These are phyloP conservation scores for Rhodotorula mucilaginosa DNA, from an alignment of 1,284 basidiomycete genomes.

Conservation along the genomic window DNA sequence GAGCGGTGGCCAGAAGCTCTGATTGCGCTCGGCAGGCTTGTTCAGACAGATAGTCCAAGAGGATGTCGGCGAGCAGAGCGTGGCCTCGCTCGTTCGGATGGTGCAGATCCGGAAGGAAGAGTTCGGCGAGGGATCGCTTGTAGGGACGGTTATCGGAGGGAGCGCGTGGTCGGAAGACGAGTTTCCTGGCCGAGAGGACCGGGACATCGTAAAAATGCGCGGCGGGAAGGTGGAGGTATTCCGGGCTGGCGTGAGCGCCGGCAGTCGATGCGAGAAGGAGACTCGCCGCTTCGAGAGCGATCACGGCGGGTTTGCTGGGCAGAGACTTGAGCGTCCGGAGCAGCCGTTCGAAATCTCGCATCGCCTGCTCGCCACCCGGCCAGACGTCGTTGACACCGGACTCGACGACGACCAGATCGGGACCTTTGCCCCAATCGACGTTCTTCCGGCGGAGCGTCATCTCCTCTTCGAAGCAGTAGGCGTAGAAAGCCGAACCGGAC, in stretches of 20 bases:
- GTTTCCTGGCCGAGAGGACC: constrained; percentile 35
- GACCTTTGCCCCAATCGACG: constrained; percentile 31
- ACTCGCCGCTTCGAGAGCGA: constrained; percentile 38
- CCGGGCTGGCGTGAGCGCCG: constrained; percentile 20
- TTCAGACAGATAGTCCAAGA: constrained; percentile 78
- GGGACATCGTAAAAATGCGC: constrained; percentile 40
- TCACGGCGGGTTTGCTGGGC: constrained; percentile 35
- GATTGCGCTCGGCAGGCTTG: constrained; percentile 66
- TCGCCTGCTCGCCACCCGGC: constrained; percentile 27
- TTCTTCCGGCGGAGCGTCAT: constrained; percentile 31
- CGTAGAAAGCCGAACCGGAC: constrained; percentile 39
- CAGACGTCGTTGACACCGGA: constrained; percentile 41
- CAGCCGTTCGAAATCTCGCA: constrained; percentile 34
- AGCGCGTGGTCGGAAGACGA: constrained; percentile 27
- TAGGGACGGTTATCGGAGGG: background rate
- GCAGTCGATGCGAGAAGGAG: constrained; percentile 29
- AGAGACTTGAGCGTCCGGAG: constrained; percentile 24
- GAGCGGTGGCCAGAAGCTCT: constrained; percentile 5
- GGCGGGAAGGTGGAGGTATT: constrained; percentile 37
- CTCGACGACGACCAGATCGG: constrained; percentile 40
- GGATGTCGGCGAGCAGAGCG: constrained; percentile 74
- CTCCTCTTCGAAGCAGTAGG: constrained; percentile 38
- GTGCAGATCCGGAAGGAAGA: constrained; percentile 73
- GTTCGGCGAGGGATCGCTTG: constrained; percentile 12
- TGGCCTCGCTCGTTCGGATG: constrained; percentile 76